Evolutionary conservation across 2,329 filamentous ascomycete genomes (phyloP), one percentile per base, ranked within the genome.

Genomic region (Westerdykella sp.): DNA sequence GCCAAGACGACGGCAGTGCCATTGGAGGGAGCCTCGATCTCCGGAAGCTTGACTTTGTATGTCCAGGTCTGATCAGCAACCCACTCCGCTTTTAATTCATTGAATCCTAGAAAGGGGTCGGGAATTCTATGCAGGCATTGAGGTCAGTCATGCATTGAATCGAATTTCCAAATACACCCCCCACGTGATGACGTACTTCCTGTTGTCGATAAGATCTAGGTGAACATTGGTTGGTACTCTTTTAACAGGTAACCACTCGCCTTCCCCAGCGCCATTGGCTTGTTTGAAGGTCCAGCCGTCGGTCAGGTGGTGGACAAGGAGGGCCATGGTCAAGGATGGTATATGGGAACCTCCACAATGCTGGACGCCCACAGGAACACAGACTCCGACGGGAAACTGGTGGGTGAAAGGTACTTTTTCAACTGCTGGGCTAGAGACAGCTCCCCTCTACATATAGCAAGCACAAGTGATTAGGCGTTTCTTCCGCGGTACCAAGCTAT

Each of bases 81-180:
- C 73, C 73, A 75, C 57, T 75, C 67, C 38, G 69, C 69, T 39
- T 70, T 60, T 41, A 73, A 60, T 55, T 75, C 73, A 48, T 75
- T 75, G 63, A 73, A 73, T 34, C 69, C 73, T 4, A 73, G 57
- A 51, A 74, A 74, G 0, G 73, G 72, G 53, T 75, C 72, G 11
- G 69, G 69, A 32, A 75, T 75, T 45, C 72, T 74, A 51, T 47
- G 47, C 45, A 39, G 21, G 13, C 18, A 32, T 39, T 21, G 37
- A 22, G 15, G 43, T 53, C 48, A 55, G 47, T 47, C 44, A 49
- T 55, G 50, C 48, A 41, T 42, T 49, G 43, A 37, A 44, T 23
- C 13, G 22, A 11, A 40, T 41, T 49, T 43, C 42, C 42, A 46
- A 48, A 45, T 42, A 37, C 41, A n/a, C 37, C 41, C 43, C 46